Evolutionary conservation across 2,329 filamentous ascomycete species (phyloP).

Genomic region (Metarhizium robertsii): DNA sequence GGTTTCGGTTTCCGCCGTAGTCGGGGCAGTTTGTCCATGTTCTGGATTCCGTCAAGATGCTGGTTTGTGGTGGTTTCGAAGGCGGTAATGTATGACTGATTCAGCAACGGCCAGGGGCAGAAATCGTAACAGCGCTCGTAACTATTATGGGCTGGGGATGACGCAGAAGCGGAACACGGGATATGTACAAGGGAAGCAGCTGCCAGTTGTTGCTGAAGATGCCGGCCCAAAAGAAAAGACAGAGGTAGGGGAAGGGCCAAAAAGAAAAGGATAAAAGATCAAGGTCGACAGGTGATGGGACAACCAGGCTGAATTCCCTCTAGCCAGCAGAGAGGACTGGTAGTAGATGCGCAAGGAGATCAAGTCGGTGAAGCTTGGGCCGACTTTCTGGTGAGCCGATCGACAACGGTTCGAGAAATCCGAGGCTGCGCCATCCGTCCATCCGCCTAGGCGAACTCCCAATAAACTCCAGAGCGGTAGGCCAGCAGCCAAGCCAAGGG

Average conservation of each 20-base stretch:
- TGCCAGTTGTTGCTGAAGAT: not conserved
- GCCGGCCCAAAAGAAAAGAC: constrained; percentile 2
- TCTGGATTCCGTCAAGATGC: not conserved
- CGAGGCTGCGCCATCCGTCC: no score
- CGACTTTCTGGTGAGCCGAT: no score
- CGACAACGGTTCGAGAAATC: not conserved
- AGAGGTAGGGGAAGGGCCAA: not conserved
- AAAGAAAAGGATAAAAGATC: not conserved
- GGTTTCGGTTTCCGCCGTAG: constrained; percentile 35
- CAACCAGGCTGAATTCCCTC: not conserved
- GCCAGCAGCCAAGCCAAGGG: no score
- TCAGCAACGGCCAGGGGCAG: not conserved
- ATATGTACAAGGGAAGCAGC: not conserved
- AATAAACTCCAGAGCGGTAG: no score
- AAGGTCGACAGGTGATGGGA: not conserved
- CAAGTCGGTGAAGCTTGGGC: not conserved
- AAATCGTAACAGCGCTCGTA: not conserved
- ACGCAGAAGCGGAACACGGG: not conserved
- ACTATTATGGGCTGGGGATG: not conserved
- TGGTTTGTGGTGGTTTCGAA: not conserved
- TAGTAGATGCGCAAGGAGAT: not conserved
- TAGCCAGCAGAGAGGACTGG: constrained; percentile 5
- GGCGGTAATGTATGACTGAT: not conserved
- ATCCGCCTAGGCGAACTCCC: no score
- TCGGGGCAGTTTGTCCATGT: constrained; percentile 33